Conservation (phyloP, 768 basidiomycete species). For the Sistotremastrum niveocremeum region DNA sequence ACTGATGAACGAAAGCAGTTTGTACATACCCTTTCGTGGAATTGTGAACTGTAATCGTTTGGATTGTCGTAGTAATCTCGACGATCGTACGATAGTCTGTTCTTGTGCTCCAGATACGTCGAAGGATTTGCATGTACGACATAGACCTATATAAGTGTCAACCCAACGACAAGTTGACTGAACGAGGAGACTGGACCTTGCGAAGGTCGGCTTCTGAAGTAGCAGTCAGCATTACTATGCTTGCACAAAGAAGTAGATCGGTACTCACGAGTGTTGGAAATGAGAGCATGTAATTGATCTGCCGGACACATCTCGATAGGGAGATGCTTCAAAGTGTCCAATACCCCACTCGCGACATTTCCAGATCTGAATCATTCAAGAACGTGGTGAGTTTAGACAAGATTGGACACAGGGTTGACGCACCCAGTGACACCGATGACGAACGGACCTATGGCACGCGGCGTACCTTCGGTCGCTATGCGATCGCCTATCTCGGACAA, state of each 20-base stretch:
- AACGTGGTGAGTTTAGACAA: neutral
- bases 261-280: constrained; percentile 35
- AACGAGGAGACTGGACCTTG: neutral
- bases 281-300: constrained; percentile 42
- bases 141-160: constrained; percentile 52
- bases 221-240: too few species aligned
- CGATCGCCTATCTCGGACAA: constrained; percentile 43
- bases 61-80: constrained; percentile 65
- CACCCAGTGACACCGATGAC: constrained; percentile 78
- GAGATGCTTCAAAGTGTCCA: constrained; percentile 58
- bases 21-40: constrained; percentile 44
- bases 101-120: constrained; percentile 53
- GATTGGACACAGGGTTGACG: constrained; percentile 9
- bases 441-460: constrained; percentile 56
- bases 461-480: constrained; percentile 45
- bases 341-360: constrained; percentile 68
- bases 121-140: constrained; percentile 55
- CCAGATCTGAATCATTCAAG: constrained; percentile 38
- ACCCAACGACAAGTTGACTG: too few species aligned
- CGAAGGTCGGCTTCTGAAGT: too few species aligned
- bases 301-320: constrained; percentile 47
- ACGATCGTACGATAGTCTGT: constrained; percentile 47
- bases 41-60: constrained; percentile 47
- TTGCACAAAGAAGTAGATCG: too few species aligned
- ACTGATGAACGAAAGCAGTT: neutral